Evolutionary conservation across 78 protist species (phyloP).

Genomic region (Dictyostelium citrinum): DNA sequence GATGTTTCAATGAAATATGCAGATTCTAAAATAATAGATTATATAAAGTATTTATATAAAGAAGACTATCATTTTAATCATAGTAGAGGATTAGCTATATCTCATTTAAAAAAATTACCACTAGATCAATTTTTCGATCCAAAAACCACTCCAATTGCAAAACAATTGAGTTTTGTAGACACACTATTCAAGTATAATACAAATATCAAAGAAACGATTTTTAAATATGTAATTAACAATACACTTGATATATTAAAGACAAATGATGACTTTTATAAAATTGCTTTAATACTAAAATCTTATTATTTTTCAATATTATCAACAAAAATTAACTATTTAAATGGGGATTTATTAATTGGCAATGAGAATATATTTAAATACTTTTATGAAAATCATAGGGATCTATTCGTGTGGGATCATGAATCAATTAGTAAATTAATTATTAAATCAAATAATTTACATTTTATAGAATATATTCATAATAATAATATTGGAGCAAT

Average conservation of each 20-base stretch:
- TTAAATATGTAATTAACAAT: background rate
- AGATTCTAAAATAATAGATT: background rate
- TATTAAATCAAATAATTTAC: background rate
- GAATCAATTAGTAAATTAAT: background rate
- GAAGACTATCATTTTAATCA: background rate
- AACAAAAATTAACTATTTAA: background rate
- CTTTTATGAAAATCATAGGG: background rate
- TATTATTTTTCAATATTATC: background rate
- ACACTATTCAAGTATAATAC: background rate
- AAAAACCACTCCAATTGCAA: background rate
- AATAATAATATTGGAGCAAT: background rate
- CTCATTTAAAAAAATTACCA: background rate
- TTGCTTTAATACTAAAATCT: background rate
- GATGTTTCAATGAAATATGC: background rate
- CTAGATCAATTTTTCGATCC: background rate
- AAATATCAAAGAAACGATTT: background rate
- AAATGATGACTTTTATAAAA: background rate
- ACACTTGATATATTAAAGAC: background rate
- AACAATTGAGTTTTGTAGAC: background rate
- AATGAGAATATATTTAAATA: background rate
- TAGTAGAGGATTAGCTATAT: background rate
- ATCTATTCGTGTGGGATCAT: background rate
- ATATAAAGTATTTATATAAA: background rate
- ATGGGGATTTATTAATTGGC: background rate
- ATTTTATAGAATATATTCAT: background rate